These are phyloP conservation scores for Lactifluus rugatus DNA, from an alignment of 768 basidiomycete genomes.

Conservation along the genomic window DNA sequence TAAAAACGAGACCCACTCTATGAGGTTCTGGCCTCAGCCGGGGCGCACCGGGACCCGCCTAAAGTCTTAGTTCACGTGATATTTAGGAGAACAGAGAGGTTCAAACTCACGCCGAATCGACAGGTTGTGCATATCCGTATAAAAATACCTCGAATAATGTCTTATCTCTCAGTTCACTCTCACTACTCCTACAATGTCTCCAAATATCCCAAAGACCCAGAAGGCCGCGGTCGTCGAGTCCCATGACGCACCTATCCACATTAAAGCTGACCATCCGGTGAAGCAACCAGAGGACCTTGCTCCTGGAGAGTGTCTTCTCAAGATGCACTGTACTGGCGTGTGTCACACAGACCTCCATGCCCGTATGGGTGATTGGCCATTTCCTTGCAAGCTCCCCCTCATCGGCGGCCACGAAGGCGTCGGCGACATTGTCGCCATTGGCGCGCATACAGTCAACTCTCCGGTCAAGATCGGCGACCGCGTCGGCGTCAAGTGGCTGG, in stretches of 20 bases:
- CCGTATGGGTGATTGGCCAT: slow-evolving; percentile 70
- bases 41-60: neutral
- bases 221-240: slow-evolving; percentile 32
- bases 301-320: slow-evolving; percentile 67
- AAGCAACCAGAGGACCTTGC: slow-evolving; percentile 43
- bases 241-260: slow-evolving; percentile 25
- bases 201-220: slow-evolving; percentile 34
- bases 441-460: slow-evolving; percentile 44
- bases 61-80: neutral
- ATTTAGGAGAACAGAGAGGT: neutral
- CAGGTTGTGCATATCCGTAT: too few species aligned
- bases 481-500: slow-evolving; percentile 79
- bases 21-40: too few species aligned
- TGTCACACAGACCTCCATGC: slow-evolving; percentile 83
- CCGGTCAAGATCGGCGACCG: slow-evolving; percentile 68
- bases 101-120: too few species aligned
- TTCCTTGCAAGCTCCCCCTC: slow-evolving; percentile 51
- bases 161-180: neutral
- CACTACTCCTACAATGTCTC: slow-evolving; percentile 12
- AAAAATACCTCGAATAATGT: neutral
- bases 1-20: too few species aligned
- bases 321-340: slow-evolving; percentile 70
- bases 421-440: slow-evolving; percentile 74
- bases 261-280: slow-evolving; percentile 44
- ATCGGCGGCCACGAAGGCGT: slow-evolving; percentile 78